Evolutionary conservation across 192 early-diverging fungal species (phyloP).

Genomic region (Gigaspora rosea): DNA sequence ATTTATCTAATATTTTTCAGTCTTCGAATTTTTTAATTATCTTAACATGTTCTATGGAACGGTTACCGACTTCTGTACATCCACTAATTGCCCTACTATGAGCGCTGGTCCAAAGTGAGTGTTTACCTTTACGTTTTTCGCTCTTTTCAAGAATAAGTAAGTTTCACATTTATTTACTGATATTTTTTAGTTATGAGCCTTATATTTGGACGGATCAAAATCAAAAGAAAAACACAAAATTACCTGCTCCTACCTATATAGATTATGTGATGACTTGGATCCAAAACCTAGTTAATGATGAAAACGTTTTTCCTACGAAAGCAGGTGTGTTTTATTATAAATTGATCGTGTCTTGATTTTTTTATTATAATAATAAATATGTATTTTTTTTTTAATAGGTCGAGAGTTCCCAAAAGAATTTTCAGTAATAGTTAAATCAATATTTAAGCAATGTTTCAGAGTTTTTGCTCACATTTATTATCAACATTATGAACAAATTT

Average conservation of each 20-base stretch:
- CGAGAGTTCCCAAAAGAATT: slow-evolving; percentile 87
- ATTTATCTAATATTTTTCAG: slow-evolving; percentile 34
- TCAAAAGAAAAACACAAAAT: slow-evolving; percentile 71
- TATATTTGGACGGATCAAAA: slow-evolving; percentile 85
- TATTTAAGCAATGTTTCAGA: slow-evolving; percentile 85
- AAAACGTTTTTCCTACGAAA: slow-evolving; percentile 92
- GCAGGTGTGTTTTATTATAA: slow-evolving; percentile 55
- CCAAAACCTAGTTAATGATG: slow-evolving; percentile 85
- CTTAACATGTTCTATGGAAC: slow-evolving; percentile 89
- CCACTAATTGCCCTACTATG: slow-evolving; percentile 81
- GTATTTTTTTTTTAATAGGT: slow-evolving; percentile 45
- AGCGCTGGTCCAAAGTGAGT: slow-evolving; percentile 73
- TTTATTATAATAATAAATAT: not conserved
- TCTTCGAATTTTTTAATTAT: slow-evolving; percentile 93
- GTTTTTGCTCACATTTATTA: slow-evolving; percentile 95
- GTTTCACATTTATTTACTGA: no score
- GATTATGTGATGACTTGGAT: slow-evolving; percentile 91
- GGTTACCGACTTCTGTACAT: slow-evolving; percentile 87
- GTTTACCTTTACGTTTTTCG: not conserved
- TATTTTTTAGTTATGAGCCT: slow-evolving; percentile 7
- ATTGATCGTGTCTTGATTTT: not conserved
- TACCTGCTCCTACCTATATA: slow-evolving; percentile 93
- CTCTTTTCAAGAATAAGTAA: no score
- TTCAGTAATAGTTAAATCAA: slow-evolving; percentile 60
- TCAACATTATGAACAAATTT: slow-evolving; percentile 83